These are phyloP conservation scores for Stephanodiscus minutulus DNA, from an alignment of 108 stramenopile genomes.

Conservation along the genomic window DNA sequence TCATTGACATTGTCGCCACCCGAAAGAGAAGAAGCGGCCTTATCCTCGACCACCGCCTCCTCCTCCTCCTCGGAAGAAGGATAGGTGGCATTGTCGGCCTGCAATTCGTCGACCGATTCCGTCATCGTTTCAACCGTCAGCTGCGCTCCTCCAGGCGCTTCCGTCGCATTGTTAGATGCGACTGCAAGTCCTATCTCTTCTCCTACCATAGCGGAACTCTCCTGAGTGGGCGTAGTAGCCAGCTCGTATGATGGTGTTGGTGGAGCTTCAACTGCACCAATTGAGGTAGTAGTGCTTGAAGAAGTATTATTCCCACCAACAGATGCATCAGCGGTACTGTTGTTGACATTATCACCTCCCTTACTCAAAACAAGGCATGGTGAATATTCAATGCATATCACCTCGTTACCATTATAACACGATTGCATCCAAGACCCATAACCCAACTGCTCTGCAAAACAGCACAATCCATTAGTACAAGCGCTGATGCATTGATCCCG, in stretches of 20 bases:
- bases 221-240: not conserved
- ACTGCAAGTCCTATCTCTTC: conserved; percentile 2
- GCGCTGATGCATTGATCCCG: conserved; percentile 13
- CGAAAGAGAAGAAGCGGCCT: too few relatives aligned
- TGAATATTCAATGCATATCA: conserved; percentile 5
- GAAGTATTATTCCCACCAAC: not conserved
- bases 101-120: too few relatives aligned
- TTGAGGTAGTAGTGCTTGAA: too few relatives aligned
- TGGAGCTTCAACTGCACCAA: too few relatives aligned
- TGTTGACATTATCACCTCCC: not conserved
- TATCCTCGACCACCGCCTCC: too few relatives aligned
- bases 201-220: not conserved
- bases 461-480: conserved; percentile 26
- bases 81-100: too few relatives aligned
- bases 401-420: conserved; percentile 19
- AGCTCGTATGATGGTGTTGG: not conserved
- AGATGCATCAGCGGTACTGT: not conserved
- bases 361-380: conserved; percentile 6
- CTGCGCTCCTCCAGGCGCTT: too few relatives aligned
- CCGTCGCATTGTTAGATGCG: not conserved
- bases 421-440: conserved; percentile 13
- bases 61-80: too few relatives aligned
- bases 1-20: too few relatives aligned
- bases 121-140: too few relatives aligned
- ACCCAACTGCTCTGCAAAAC: conserved; percentile 29